Base-by-base conservation (phyloP, 2,329 filamentous ascomycete genomes). In the Pseudomassariella vexata region DNA sequence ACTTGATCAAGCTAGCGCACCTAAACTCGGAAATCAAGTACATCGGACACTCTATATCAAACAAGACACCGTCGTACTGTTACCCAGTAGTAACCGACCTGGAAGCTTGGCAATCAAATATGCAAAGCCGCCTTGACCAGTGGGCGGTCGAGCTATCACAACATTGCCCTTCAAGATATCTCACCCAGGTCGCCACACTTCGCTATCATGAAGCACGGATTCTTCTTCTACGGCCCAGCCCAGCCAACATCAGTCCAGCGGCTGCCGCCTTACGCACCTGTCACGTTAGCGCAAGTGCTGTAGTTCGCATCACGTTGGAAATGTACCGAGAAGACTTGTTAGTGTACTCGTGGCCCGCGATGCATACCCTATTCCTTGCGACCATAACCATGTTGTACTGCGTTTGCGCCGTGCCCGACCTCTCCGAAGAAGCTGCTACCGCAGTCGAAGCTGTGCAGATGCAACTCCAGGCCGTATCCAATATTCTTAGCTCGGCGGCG, bases 1-100 rank as follows among this genome's bases (percentile, higher is more conserved):
- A 72, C 29, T 46, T 73, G 0, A 73, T 73, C 44, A 58, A 50
- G 28, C 55, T 67, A 1, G 54, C 64, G 0, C 63, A 57, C 12
- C 52, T 73, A 5, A 75, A 73, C 35, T 74, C 71, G 0, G 70
- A 75, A 42, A 72, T 74, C n/a, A 74, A 74, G 48, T 73, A 73
- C 28, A 57, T 74, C 3, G 63, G 68, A 21, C 70, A 74, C 33
- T 73, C 69, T 32, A 61, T 74, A 32, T 59, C 61, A n/a, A 56
- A 63, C 16, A 56, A 62, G 5, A 53, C 59, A 0, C 69, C 69
- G 0, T 48, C 49, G 6, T 73, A 73, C 32, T 65, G 69, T 0
- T 70, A 65, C 23, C 69, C 69, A 0, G 52, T 58, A 2, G 52
- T 70, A 2, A 51, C 56, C 6, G 58, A 70, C 26, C 60, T 70